Evolutionary conservation across 257 asterid species (phyloP).

Genomic region (Orobanche coerulescens): DNA sequence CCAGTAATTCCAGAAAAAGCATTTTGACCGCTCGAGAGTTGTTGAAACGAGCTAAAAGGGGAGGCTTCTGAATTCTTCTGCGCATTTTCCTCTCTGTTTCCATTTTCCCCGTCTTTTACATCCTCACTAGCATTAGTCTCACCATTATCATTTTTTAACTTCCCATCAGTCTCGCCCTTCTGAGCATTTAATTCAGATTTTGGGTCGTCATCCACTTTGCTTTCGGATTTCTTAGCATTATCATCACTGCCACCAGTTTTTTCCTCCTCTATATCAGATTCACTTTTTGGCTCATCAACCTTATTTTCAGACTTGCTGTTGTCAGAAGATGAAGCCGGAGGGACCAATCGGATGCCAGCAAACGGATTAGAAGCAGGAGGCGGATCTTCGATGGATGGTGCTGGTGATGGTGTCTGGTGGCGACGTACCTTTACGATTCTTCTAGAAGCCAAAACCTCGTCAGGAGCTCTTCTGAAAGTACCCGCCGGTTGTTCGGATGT

Average conservation of each 20-base stretch:
- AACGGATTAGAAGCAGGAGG: constrained; percentile 66
- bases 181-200: constrained; percentile 21
- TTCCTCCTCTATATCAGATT: constrained; percentile 25
- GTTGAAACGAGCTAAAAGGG: constrained; percentile 69
- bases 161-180: constrained; percentile 25
- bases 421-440: constrained; percentile 89
- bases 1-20: constrained; percentile 89
- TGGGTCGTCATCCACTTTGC: constrained; percentile 26
- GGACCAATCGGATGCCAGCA: constrained; percentile 40
- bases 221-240: constrained; percentile 22
- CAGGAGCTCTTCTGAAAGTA: constrained; percentile 78
- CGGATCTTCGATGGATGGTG: constrained; percentile 34
- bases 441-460: constrained; percentile 74
- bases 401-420: constrained; percentile 34
- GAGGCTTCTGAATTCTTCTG: constrained; percentile 43
- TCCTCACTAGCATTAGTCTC: constrained; percentile 27
- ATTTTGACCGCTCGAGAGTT: constrained; percentile 70
- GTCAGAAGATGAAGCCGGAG: constrained; percentile 22
- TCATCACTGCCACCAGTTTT: constrained; percentile 24
- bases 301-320: constrained; percentile 30
- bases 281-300: constrained; percentile 29
- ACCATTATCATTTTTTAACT: constrained; percentile 22
- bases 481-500: constrained; percentile 60
- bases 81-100: constrained; percentile 24
- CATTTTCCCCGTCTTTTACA: constrained; percentile 31